Conservation (phyloP, 2,329 filamentous ascomycete species). For the Pseudogymnoascus sp. region DNA sequence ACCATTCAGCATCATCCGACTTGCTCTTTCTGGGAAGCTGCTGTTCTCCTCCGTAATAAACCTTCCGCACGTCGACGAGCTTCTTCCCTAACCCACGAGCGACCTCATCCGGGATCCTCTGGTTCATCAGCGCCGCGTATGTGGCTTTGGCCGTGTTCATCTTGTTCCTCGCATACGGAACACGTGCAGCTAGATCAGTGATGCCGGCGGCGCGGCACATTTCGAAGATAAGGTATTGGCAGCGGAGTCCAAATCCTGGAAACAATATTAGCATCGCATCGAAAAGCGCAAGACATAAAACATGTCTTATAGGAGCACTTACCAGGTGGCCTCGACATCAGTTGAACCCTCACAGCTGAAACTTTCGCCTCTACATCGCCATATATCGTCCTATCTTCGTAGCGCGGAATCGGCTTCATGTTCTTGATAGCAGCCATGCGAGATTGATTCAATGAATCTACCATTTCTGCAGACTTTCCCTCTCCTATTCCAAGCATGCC, state of each 20-base stretch:
- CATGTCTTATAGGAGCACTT: constrained; percentile 29
- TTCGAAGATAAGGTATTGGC: constrained; percentile 86
- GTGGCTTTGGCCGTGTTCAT: constrained; percentile 98
- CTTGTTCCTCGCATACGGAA: constrained; percentile 80
- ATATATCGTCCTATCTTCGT: constrained; percentile 87
- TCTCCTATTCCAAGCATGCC: constrained; percentile 83
- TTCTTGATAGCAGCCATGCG: constrained; percentile 77
- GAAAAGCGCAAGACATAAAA: not conserved
- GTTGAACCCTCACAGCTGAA: constrained; percentile 74
- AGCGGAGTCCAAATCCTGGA: constrained; percentile 85
- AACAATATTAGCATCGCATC: not conserved
- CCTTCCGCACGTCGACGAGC: constrained; percentile 89
- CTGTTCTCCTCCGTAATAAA: constrained; percentile 73
- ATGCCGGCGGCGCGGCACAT: constrained; percentile 85
- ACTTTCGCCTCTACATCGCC: constrained; percentile 78
- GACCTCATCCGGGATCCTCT: constrained; percentile 82
- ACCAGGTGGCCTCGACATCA: constrained; percentile 84
- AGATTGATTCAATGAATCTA: constrained; percentile 62
- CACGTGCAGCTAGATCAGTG: constrained; percentile 73
- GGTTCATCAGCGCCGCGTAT: constrained; percentile 71
- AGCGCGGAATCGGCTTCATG: constrained; percentile 85
- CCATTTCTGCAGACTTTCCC: constrained; percentile 72
- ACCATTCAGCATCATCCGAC: not conserved
- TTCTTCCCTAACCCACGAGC: constrained; percentile 87
- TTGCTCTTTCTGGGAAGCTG: not conserved